These are phyloP conservation scores for Silene noctiflora DNA, from an alignment of 179 eudicot genomes.

Conservation along the genomic window DNA sequence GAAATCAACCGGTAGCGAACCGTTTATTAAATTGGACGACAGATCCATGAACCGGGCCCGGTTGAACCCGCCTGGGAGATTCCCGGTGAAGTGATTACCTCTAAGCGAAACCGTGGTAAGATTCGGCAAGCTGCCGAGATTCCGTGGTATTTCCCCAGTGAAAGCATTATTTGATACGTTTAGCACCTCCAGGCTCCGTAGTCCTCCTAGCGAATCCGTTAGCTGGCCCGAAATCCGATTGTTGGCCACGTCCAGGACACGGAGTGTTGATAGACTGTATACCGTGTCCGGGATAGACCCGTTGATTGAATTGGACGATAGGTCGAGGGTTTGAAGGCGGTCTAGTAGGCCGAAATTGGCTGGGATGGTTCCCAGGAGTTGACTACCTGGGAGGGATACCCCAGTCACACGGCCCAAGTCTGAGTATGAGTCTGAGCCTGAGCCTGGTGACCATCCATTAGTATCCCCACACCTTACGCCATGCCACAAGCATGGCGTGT, in stretches of 20 bases:
- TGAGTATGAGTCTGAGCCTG: neutral
- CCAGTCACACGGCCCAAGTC: constrained; percentile 40
- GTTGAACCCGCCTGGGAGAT: constrained; percentile 45
- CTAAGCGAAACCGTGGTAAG: constrained; percentile 45
- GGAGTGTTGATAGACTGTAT: constrained; percentile 44
- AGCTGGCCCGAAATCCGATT: constrained; percentile 63
- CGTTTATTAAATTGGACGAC: constrained; percentile 65
- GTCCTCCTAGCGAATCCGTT: constrained; percentile 43
- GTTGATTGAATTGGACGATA: constrained; percentile 67
- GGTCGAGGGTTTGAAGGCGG: constrained; percentile 44
- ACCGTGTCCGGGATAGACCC: constrained; percentile 62
- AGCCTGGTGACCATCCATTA: neutral
- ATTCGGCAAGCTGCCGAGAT: constrained; percentile 40
- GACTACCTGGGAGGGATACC: constrained; percentile 56
- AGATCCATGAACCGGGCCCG: constrained; percentile 53
- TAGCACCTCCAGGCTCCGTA: constrained; percentile 37
- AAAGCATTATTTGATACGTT: constrained; percentile 63
- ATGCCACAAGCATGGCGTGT: constrained; percentile 72
- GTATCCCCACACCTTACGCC: constrained; percentile 47
- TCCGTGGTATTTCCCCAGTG: constrained; percentile 53
- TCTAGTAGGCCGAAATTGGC: constrained; percentile 56
- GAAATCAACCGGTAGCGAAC: constrained; percentile 58
- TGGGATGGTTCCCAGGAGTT: constrained; percentile 55
- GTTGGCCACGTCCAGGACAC: constrained; percentile 51
- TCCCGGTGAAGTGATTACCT: constrained; percentile 56